Evolutionary conservation across 139 green algal genomes (phyloP).

Genomic region (Chlamydomonas schloesseri): DNA sequence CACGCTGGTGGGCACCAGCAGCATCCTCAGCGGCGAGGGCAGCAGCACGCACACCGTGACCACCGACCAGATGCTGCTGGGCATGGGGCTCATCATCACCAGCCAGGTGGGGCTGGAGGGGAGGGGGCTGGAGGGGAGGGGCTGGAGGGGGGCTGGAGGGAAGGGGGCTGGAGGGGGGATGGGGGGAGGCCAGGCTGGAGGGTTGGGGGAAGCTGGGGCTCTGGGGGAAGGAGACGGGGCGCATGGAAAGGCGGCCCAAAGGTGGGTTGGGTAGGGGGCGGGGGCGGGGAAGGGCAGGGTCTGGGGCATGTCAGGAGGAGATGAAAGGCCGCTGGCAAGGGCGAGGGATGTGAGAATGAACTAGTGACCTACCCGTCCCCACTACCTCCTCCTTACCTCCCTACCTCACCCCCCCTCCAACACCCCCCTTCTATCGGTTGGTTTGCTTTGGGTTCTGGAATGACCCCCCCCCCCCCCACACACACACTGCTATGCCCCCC

Average conservation of each 20-base stretch:
- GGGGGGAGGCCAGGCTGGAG: not conserved
- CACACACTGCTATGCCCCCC: too few relatives aligned
- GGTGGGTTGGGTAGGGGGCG: too few relatives aligned
- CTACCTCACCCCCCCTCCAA: not conserved
- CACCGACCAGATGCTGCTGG: slow-evolving; percentile 67
- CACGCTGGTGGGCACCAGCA: slow-evolving; percentile 69
- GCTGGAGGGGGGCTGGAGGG: not conserved
- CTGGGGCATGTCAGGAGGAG: too few relatives aligned
- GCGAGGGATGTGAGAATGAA: not conserved
- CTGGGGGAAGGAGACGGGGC: too few relatives aligned
- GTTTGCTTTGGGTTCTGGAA: too few relatives aligned
- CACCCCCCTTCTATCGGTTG: too few relatives aligned
- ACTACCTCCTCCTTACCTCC: not conserved
- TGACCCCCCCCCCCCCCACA: too few relatives aligned
- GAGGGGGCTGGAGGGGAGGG: not conserved
- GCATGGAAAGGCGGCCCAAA: too few relatives aligned
- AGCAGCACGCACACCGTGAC: slow-evolving; percentile 57
- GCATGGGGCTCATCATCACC: slow-evolving; percentile 80
- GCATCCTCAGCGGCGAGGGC: slow-evolving; percentile 69
- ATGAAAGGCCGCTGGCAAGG: too few relatives aligned
- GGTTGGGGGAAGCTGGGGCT: not conserved
- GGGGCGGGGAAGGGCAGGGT: too few relatives aligned
- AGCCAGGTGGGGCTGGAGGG: slow-evolving; percentile 61
- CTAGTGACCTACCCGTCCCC: too few relatives aligned
- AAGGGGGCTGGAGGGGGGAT: not conserved